Evolutionary conservation across 129 eudicot species (phyloP).

Genomic region (Rutidosis leptorrhynchoides): DNA sequence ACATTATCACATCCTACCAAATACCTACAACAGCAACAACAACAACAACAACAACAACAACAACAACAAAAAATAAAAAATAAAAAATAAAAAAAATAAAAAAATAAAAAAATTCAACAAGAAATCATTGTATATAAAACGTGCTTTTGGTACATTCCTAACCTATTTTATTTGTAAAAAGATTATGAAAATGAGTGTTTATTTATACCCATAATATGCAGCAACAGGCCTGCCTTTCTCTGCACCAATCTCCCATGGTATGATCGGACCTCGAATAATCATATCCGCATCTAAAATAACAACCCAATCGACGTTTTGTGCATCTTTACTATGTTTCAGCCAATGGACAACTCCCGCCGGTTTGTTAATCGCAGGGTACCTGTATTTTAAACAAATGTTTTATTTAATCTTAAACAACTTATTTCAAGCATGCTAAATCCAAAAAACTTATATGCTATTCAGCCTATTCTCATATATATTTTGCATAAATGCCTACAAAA

Average conservation of each 20-base stretch:
- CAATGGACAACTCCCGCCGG: slow-evolving; percentile 95
- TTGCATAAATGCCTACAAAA: slow-evolving; percentile 1
- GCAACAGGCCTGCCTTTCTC: slow-evolving; percentile 96
- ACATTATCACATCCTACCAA: slow-evolving; percentile 88
- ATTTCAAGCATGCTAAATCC: not conserved
- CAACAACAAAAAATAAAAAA: too few relatives aligned
- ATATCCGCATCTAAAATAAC: slow-evolving; percentile 92
- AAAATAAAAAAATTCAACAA: slow-evolving; percentile 3
- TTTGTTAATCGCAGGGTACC: slow-evolving; percentile 98
- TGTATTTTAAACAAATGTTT: slow-evolving; percentile 19
- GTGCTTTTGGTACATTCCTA: not conserved
- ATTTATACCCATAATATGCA: slow-evolving; percentile 79
- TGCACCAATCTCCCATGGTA: slow-evolving; percentile 96
- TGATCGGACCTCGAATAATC: slow-evolving; percentile 90
- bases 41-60: too few relatives aligned
- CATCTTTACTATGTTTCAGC: slow-evolving; percentile 86
- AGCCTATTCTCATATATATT: not conserved
- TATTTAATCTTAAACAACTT: slow-evolving; percentile 1
- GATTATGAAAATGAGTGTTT: slow-evolving; percentile 6
- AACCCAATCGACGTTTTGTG: slow-evolving; percentile 94
- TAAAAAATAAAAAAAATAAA: too few relatives aligned
- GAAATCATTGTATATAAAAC: slow-evolving; percentile 9
- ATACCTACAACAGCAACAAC: slow-evolving; percentile 56
- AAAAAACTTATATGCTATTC: not conserved
- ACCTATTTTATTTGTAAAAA: not conserved